Evolutionary conservation across 257 asterid species (phyloP).

Genomic region (Nicotiana attenuata): DNA sequence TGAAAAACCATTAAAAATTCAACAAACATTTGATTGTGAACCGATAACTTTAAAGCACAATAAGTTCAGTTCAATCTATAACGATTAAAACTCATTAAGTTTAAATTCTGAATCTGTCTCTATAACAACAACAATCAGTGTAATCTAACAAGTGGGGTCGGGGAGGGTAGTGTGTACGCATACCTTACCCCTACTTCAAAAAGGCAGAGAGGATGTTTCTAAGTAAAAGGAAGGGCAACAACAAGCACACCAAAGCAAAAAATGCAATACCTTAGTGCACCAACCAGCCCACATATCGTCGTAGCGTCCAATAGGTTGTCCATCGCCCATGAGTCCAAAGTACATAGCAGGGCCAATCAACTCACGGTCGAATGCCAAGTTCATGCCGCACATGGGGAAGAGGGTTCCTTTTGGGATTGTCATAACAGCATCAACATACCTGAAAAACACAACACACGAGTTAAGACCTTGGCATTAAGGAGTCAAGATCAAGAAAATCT

Average conservation of each 20-base stretch:
- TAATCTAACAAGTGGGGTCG: no score
- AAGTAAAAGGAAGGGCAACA: no score
- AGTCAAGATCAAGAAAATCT: background rate
- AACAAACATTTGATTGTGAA: background rate
- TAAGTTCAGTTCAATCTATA: no score
- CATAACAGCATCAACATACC: conserved; percentile 63
- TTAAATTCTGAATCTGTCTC: background rate
- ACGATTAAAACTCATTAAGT: background rate
- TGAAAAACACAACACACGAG: background rate
- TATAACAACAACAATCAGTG: background rate
- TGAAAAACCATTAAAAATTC: background rate
- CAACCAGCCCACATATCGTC: conserved; percentile 85
- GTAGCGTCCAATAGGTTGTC: conserved; percentile 68
- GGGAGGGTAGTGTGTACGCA: no score
- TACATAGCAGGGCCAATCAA: conserved; percentile 72
- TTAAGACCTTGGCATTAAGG: background rate
- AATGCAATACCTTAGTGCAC: conserved; percentile 47
- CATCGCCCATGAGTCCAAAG: conserved; percentile 76
- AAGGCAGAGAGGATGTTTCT: no score
- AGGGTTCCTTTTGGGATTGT: conserved; percentile 66
- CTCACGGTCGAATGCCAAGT: conserved; percentile 53
- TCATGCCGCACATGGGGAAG: conserved; percentile 79
- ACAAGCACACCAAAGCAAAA: background rate
- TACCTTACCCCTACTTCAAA: no score
- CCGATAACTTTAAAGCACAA: background rate